phyloP scores from a whole-genome alignment of 495 filamentous ascomycete species.

The Penicillium pancosmium region DNA sequence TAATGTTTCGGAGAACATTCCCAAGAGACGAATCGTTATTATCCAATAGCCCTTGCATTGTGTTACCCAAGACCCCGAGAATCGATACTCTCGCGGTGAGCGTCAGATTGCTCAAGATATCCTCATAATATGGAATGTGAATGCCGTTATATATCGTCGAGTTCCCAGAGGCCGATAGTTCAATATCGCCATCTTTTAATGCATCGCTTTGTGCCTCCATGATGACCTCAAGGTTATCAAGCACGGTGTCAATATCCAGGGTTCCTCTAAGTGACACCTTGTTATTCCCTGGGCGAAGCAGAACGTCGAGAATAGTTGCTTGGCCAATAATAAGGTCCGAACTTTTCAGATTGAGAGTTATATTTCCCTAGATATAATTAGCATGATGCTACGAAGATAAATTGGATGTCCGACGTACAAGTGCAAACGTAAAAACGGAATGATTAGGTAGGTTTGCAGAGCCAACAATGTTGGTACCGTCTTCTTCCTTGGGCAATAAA shows the following conservation, averaged over 20 bases:
- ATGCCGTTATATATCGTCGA: constrained; percentile 44
- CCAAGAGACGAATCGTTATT: constrained; percentile 14
- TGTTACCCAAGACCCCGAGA: constrained; percentile 37
- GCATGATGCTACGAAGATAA: neutral
- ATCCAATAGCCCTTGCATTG: constrained; percentile 16
- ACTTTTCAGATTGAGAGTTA: constrained; percentile 45
- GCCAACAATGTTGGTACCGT: constrained; percentile 38
- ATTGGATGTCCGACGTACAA: constrained; percentile 20
- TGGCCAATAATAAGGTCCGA: constrained; percentile 43
- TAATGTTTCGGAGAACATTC: constrained; percentile 13
- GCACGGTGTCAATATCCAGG: constrained; percentile 24
- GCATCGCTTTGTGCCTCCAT: constrained; percentile 33
- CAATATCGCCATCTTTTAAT: constrained; percentile 39
- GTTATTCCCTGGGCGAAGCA: constrained; percentile 50
- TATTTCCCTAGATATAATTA: constrained; percentile 36
- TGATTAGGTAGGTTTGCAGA: constrained; percentile 47
- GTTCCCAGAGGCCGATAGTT: constrained; percentile 45
- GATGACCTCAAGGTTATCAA: constrained; percentile 40
- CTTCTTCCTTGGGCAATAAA: constrained; percentile 36
- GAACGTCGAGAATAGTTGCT: constrained; percentile 41
- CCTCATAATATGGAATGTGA: constrained; percentile 47
- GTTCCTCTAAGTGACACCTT: constrained; percentile 38
- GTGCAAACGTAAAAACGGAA: constrained; percentile 46
- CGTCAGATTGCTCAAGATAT: constrained; percentile 45
- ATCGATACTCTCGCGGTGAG: constrained; percentile 40